Base-by-base conservation (phyloP, 106 monocot genomes). In the Amphibolis antarctica region DNA sequence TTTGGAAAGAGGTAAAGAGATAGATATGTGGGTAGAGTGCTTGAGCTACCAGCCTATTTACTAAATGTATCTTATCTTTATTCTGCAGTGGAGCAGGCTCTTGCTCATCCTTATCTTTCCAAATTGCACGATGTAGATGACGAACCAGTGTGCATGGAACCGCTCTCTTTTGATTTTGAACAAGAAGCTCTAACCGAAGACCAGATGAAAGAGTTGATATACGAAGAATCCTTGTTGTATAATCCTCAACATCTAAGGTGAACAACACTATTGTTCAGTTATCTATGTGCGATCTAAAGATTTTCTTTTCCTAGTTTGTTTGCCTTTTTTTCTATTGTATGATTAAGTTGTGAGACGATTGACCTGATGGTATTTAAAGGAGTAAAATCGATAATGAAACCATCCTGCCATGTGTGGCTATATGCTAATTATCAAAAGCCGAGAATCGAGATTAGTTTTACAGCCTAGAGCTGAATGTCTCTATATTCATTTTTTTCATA, bases 161-260 rank as follows among this genome's bases (percentile, higher is more conserved):
- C 90, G 15, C 91, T 98, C 78, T 91, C 86, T 25, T 98, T 98
- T 27, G 87, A 98, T 26, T 98, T 98, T 46, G 96, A 98, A 64
- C 86, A 91, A 49, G 75, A 72, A 12, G 74, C 82, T 2, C 74
- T 87, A 11, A 91, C 79, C 0, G 91, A 87, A 62, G 79, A 88
- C 9, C 96, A 98, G 53, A 98, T 98, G 82, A 98, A 91, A 71
- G 79, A 98, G 69, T 54, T 98, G 68, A 98, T 98, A 57, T 91
- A 87, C 78, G 80, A 69, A 9, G 96, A 98, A 60, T 70, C 96
- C 0, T 63, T 98, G 26, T 67, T 70, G 22, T 80, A 87, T 12
- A 98, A 98, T 74, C 86, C 83, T 17, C 65, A 52, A 1, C 57
- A 59, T 43, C 27, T 12, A 10, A 19, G 31, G 25, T 71, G 53